Evolutionary conservation across 257 asterid species (phyloP), one percentile per base, ranked within the genome.

Genomic region (Jaltomata sinuosa): DNA sequence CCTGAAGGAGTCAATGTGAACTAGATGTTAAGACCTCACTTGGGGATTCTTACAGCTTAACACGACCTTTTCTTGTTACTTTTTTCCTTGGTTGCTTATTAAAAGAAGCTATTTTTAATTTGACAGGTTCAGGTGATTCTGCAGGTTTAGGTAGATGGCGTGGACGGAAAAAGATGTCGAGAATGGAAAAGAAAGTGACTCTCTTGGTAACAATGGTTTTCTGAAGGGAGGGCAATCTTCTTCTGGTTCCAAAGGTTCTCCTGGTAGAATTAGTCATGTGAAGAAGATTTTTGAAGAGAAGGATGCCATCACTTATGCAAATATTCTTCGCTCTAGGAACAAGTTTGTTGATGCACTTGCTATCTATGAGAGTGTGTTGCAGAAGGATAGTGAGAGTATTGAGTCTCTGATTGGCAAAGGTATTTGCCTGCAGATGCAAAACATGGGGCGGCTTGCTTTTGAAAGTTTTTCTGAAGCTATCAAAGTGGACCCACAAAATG

Each of bases 391-490:
- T 80, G 91, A 88, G 87, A 89, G 87, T 88, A 94, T 92, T 72
- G 99, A 95, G 88, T 98, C 98, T 87, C 90, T 89, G 86, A 95
- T 97, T 53, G 99, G 99, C 57, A 97, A 94, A 92, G 99, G 99
- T 86, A 91, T 95, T 87, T 97, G 98, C 88, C 87, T 95, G 86
- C 99, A 95, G 92, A 92, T 93, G 94, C 99, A 95, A 92, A 94
- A 93, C 88, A 88, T 89, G 92, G 91, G 94, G 61, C 92, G 89
- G 88, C 93, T 89, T 84, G 99, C 99, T 14, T 90, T 93, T 85
- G 96, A 95, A 84, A 93, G 97, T 88, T 97, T 97, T 82, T 86
- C 97, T 4, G 97, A 97, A 92, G 99, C 99, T 29, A 89, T 97
- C 79, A 91, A 83, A 85, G 83, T 97, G 85, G 98, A 97, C 67